phyloP scores from a whole-genome alignment of 805 yeast genomes.

The Suhomyces xylopsoci region DNA sequence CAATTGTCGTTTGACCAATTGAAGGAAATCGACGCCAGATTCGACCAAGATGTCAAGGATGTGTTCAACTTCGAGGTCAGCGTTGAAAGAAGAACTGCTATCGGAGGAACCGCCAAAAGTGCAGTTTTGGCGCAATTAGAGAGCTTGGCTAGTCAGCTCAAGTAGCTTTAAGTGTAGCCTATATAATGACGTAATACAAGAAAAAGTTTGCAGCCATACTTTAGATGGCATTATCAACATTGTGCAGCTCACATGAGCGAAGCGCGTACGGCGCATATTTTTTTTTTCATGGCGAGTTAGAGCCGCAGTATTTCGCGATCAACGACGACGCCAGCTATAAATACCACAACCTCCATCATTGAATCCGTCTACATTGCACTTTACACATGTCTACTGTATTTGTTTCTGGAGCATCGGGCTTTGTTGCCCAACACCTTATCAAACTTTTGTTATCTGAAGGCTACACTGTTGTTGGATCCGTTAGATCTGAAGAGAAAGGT shows the following conservation, averaged over 20 bases:
- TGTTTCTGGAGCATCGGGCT: slow-evolving; percentile 54
- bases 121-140: slow-evolving; percentile 80
- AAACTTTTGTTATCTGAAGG: slow-evolving; percentile 34
- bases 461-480: slow-evolving; percentile 45
- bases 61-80: slow-evolving; percentile 91
- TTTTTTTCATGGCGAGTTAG: background rate
- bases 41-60: slow-evolving; percentile 72
- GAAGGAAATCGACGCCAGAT: slow-evolving; percentile 74
- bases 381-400: slow-evolving; percentile 22
- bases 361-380: background rate
- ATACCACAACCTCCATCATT: background rate
- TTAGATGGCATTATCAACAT: background rate
- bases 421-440: slow-evolving; percentile 46
- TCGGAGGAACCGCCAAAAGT: slow-evolving; percentile 92
- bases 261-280: background rate
- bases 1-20: slow-evolving; percentile 75
- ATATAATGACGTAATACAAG: background rate
- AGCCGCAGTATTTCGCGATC: background rate
- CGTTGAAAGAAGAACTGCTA: slow-evolving; percentile 95
- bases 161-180: background rate
- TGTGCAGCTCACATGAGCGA: background rate
- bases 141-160: slow-evolving; percentile 17
- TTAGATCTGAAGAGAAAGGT: slow-evolving; percentile 39
- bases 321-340: background rate
- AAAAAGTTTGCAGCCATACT: background rate